Evolutionary conservation across 2,329 filamentous ascomycete species (phyloP).

Genomic region (Didymella lethalis): DNA sequence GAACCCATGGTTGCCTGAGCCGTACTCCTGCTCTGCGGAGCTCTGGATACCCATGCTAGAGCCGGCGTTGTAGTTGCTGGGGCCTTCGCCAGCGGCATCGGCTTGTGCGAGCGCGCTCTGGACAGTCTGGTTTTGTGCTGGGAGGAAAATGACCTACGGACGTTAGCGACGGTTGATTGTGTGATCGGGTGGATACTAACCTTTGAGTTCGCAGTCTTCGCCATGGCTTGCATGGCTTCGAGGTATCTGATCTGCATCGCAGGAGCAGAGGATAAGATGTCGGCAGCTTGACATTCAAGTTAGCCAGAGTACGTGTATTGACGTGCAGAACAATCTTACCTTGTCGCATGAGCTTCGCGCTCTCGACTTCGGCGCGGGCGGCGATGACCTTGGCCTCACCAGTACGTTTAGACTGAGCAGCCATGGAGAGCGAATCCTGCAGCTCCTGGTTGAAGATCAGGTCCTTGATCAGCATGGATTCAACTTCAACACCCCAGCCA

Average conservation of each 20-base stretch:
- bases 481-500: slow-evolving; percentile 94
- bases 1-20: slow-evolving; percentile 63
- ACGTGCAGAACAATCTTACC: slow-evolving; percentile 46
- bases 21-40: slow-evolving; percentile 44
- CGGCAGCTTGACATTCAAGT: slow-evolving; percentile 73
- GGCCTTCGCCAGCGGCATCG: slow-evolving; percentile 64
- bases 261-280: slow-evolving; percentile 88
- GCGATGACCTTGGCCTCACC: slow-evolving; percentile 99
- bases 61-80: slow-evolving; percentile 54
- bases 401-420: slow-evolving; percentile 96
- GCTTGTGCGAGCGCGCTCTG: slow-evolving; percentile 60
- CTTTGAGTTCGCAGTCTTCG: slow-evolving; percentile 88
- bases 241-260: slow-evolving; percentile 84
- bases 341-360: slow-evolving; percentile 87
- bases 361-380: slow-evolving; percentile 94
- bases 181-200: too few relatives aligned
- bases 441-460: slow-evolving; percentile 96
- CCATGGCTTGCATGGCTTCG: slow-evolving; percentile 99
- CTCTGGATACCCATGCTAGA: slow-evolving; percentile 29
- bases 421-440: slow-evolving; percentile 97
- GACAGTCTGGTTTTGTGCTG: slow-evolving; percentile 58
- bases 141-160: slow-evolving; percentile 63
- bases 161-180: too few relatives aligned
- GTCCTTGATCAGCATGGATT: slow-evolving; percentile 99
- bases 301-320: background rate